Evolutionary conservation across 768 basidiomycete genomes (phyloP).

Genomic region (Russula earlei): DNA sequence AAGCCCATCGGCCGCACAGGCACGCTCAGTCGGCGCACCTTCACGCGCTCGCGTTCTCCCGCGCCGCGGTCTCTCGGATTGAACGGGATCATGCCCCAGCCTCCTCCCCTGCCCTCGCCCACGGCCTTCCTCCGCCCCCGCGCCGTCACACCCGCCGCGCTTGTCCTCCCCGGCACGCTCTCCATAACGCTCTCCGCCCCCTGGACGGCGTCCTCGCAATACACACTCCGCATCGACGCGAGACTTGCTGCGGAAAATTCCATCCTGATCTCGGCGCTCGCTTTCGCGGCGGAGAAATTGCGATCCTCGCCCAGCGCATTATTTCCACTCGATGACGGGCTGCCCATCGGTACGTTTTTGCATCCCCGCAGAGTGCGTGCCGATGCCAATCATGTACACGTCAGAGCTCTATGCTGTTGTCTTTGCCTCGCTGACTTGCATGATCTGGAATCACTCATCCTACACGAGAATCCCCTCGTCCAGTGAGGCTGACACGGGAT

Average conservation of each 20-base stretch:
- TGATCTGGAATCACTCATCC: conserved; percentile 17
- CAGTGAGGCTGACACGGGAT: neutral
- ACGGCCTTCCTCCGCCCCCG: conserved; percentile 35
- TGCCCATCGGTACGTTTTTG: conserved; percentile 15
- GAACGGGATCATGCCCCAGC: conserved; percentile 29
- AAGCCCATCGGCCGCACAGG: conserved; percentile 31
- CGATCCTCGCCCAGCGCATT: conserved; percentile 17
- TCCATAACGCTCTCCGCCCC: conserved; percentile 38
- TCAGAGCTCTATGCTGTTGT: conserved; percentile 13
- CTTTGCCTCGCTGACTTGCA: conserved; percentile 14
- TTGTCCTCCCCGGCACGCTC: conserved; percentile 41
- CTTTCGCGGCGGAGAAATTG: conserved; percentile 45
- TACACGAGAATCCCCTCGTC: neutral
- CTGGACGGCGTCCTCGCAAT: conserved; percentile 33
- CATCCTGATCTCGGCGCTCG: conserved; percentile 53
- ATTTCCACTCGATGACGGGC: conserved; percentile 6
- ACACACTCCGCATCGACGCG: conserved; percentile 49
- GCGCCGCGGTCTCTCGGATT: conserved; percentile 31
- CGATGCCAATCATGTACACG: conserved; percentile 2
- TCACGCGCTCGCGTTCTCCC: conserved; percentile 71
- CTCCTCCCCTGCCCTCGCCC: conserved; percentile 32
- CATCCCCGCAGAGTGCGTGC: neutral
- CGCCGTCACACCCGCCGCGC: conserved; percentile 21
- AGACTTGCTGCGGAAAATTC: conserved; percentile 55
- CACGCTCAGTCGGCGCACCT: conserved; percentile 34